phyloP scores from a whole-genome alignment of 148 eudicot species.

The Limonium bicolor region DNA sequence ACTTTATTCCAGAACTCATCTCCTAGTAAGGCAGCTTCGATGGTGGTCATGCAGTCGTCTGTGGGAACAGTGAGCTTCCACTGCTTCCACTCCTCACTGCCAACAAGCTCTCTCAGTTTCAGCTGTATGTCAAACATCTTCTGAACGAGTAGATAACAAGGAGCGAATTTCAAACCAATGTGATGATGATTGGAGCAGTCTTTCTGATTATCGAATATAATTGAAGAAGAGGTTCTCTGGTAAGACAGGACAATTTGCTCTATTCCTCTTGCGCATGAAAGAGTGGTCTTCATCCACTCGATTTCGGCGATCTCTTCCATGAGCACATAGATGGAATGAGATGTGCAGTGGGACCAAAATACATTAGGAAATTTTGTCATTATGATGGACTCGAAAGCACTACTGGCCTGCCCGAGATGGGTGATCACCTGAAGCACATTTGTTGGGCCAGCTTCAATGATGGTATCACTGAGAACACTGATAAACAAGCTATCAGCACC shows the following conservation, averaged over 20 bases:
- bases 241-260: conserved; percentile 18
- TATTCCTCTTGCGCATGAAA: conserved; percentile 25
- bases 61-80: conserved; percentile 23
- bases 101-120: conserved; percentile 16
- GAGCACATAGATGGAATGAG: conserved; percentile 26
- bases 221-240: conserved; percentile 8
- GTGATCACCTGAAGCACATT: conserved; percentile 34
- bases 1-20: conserved; percentile 35
- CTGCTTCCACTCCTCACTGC: conserved; percentile 30
- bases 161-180: conserved; percentile 20
- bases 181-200: conserved; percentile 14
- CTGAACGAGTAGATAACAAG: conserved; percentile 23
- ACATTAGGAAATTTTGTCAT: conserved; percentile 22
- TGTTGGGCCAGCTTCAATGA: conserved; percentile 22
- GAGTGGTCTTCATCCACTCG: conserved; percentile 34
- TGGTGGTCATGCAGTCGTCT: too few species aligned
- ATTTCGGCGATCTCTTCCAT: conserved; percentile 34
- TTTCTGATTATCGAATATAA: conserved; percentile 4
- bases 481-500: conserved; percentile 21
- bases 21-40: conserved; percentile 19
- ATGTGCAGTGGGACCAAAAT: conserved; percentile 42
- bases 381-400: conserved; percentile 23
- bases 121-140: conserved; percentile 16
- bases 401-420: conserved; percentile 33
- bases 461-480: conserved; percentile 18